Percentiles rank a stretch among this genome's conserved stretches.
These are phyloP conservation scores for Kalaharituber pfeilii DNA, from an alignment of 2,329 filamentous ascomycete genomes.

Conservation along the genomic window DNA sequence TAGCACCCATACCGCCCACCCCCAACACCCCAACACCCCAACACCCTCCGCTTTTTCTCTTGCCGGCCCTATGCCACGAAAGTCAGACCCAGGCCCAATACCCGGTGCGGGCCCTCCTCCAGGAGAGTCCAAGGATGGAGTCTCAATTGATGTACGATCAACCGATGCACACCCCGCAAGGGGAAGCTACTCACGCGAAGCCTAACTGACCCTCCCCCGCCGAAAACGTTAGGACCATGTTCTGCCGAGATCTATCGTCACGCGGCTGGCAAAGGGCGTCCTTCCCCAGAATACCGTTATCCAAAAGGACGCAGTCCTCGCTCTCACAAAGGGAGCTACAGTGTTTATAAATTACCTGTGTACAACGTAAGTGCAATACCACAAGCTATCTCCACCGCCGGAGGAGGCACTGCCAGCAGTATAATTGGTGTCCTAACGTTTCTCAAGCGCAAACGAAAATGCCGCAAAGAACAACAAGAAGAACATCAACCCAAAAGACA, in stretches of 20 bases:
- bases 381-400: neutral
- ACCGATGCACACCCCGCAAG: too few species aligned
- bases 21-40: neutral
- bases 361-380: conserved; percentile 41
- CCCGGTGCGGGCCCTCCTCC: neutral
- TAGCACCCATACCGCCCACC: too few species aligned
- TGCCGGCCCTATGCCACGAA: conserved; percentile 8
- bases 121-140: conserved; percentile 3
- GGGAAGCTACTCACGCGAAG: neutral
- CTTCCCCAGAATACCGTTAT: conserved; percentile 67
- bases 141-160: conserved; percentile 13
- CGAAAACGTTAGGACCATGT: conserved; percentile 43
- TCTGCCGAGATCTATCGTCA: conserved; percentile 66
- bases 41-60: neutral
- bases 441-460: conserved; percentile 50
- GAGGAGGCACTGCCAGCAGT: neutral
- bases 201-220: conserved; percentile 1
- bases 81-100: conserved; percentile 8
- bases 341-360: conserved; percentile 71
- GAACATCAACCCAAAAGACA: conserved; percentile 58
- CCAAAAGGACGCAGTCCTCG: conserved; percentile 62
- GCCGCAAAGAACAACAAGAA: conserved; percentile 53
- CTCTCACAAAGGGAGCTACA: conserved; percentile 64
- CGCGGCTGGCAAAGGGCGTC: conserved; percentile 60
- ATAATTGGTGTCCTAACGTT: neutral